phyloP scores from a whole-genome alignment of 2,329 filamentous ascomycete species.

The Emergomyces pasteurianus region DNA sequence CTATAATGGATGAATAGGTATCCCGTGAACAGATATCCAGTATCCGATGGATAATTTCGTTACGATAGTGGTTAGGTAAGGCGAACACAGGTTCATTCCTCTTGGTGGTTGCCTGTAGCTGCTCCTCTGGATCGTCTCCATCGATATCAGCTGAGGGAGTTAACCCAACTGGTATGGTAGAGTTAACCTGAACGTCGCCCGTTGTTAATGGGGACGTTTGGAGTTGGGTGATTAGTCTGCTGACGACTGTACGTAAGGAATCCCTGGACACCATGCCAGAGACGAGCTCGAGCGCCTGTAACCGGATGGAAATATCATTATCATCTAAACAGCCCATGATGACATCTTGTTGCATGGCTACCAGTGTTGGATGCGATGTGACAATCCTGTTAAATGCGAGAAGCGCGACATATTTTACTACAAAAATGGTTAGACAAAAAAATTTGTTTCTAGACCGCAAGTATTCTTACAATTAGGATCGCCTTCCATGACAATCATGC shows the following conservation, averaged over 20 bases:
- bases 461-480: constrained; percentile 71
- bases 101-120: constrained; percentile 42
- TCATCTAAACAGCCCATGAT: constrained; percentile 96
- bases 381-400: constrained; percentile 95
- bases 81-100: constrained; percentile 43
- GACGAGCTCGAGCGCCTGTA: constrained; percentile 82
- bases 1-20: constrained; percentile 71
- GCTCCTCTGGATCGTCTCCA: constrained; percentile 45
- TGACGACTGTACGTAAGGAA: constrained; percentile 72
- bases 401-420: constrained; percentile 93
- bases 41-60: constrained; percentile 71
- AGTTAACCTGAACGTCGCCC: constrained; percentile 30
- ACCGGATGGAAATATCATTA: constrained; percentile 85
- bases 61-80: constrained; percentile 74
- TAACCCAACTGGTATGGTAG: constrained; percentile 27
- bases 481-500: constrained; percentile 86
- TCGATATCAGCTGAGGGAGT: constrained; percentile 44
- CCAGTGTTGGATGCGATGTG: constrained; percentile 71
- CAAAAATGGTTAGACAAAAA: constrained; percentile 6
- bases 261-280: constrained; percentile 88
- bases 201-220: constrained; percentile 49
- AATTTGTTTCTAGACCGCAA: background rate
- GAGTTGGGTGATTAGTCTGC: constrained; percentile 77
- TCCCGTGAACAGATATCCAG: constrained; percentile 80
- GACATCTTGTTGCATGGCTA: constrained; percentile 87